Evolutionary conservation across 2,329 filamentous ascomycete species (phyloP), one percentile per base, ranked within the genome.

Genomic region (Aspergillus latus): DNA sequence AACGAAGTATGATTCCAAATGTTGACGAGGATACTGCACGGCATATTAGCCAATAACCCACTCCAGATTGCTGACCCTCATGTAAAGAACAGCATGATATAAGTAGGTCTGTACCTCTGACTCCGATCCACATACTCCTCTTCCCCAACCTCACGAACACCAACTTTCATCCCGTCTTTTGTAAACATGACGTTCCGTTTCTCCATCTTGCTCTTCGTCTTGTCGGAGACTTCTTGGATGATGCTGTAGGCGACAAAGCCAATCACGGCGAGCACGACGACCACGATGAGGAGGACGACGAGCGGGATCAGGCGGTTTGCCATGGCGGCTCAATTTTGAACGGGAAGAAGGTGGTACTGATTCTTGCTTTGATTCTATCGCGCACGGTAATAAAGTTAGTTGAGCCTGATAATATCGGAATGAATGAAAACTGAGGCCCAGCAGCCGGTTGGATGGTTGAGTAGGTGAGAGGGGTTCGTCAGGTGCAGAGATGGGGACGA

Each of bases 111-210:
- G 29, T 62, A 80, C 78, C 75, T 82, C 72, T 87, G 84, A 46
- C 82, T 84, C 68, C 73, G 78, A 66, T 86, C 84, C 62, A 80
- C 78, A 64, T 85, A 83, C 34, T 82, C 77, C 73, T 87, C 84
- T 4, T 79, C 75, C 28, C 73, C 74, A 9, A 84, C 63, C 63
- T 86, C 80, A 70, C 82, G 84, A 44, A 87, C 80, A 1, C 81
- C 82, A 7, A 87, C 83, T 60, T 82, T 82, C 62, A 84, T 79
- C 21, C 84, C 85, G 44, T 86, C 84, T 66, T 81, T 83, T 2
- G 80, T 80, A 66, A 86, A 81, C 9, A 77, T 72, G 37, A 88
- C 78, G 61, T 87, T 80, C 70, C 84, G 84, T 76, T 84, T 84
- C 72, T 87, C 83, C 80, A 87, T 82, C 62, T 84, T 83, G 66